These are phyloP conservation scores for Mortierella sp. DNA, from an alignment of 371 early-diverging fungal species.

Conservation along the genomic window DNA sequence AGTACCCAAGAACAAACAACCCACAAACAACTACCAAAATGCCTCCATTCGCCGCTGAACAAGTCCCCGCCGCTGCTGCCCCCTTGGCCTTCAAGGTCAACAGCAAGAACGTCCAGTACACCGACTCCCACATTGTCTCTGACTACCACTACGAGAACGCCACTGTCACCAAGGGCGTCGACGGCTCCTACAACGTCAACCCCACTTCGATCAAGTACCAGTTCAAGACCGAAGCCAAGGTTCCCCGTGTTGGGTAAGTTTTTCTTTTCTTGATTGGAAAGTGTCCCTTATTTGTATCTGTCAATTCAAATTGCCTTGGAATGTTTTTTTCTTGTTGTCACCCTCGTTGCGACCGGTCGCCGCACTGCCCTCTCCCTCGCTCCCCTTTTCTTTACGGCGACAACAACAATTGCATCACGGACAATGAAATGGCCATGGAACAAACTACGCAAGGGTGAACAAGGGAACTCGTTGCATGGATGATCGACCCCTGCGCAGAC, in stretches of 20 bases:
- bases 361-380: neutral
- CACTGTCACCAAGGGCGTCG: constrained; percentile 76
- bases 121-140: constrained; percentile 83
- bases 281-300: neutral
- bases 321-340: constrained; percentile 6
- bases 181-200: constrained; percentile 79
- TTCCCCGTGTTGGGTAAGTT: constrained; percentile 86
- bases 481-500: neutral
- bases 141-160: constrained; percentile 93
- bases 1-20: constrained; percentile 34
- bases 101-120: constrained; percentile 90
- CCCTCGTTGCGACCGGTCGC: neutral
- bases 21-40: constrained; percentile 33
- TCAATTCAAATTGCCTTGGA: constrained; percentile 3
- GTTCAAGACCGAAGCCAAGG: constrained; percentile 87
- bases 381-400: neutral
- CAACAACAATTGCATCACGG: constrained; percentile 2
- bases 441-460: neutral
- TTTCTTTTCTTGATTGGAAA: neutral
- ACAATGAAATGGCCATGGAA: neutral
- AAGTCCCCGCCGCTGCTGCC: constrained; percentile 55
- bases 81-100: constrained; percentile 84
- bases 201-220: constrained; percentile 90
- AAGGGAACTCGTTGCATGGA: neutral
- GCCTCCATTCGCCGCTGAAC: constrained; percentile 53